Conservation (phyloP, 1,139 yeast genomes). For the Starmera stellimalicola region DNA sequence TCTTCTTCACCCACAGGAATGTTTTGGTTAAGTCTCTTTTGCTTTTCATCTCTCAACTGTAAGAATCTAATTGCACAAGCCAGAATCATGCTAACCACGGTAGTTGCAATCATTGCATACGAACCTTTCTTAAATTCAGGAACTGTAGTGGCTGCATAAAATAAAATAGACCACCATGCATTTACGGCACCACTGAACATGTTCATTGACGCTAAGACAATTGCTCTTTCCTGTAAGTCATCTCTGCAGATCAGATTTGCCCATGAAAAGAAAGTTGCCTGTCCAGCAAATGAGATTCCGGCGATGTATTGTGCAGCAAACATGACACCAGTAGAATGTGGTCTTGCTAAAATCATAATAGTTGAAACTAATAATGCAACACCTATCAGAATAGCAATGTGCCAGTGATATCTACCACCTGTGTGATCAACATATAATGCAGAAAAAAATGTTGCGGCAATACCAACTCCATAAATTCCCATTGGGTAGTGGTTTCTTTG, state of each 20-base stretch:
- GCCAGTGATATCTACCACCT: conserved; percentile 43
- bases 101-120: conserved; percentile 47
- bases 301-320: conserved; percentile 47
- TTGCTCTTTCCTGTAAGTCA: conserved; percentile 48
- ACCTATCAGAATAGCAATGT: conserved; percentile 36
- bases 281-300: conserved; percentile 48
- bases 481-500: conserved; percentile 47
- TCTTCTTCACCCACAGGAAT: background rate
- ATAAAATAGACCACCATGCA: conserved; percentile 54
- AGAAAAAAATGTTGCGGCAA: conserved; percentile 34
- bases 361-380: conserved; percentile 33
- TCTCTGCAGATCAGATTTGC: conserved; percentile 45
- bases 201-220: conserved; percentile 53
- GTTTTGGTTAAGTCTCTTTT: background rate
- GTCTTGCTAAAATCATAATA: conserved; percentile 31
- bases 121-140: conserved; percentile 44
- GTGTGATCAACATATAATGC: conserved; percentile 41
- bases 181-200: conserved; percentile 54
- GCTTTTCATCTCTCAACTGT: conserved; percentile 26
- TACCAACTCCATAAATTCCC: conserved; percentile 48
- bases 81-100: conserved; percentile 26
- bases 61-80: conserved; percentile 26
- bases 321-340: conserved; percentile 28
- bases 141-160: conserved; percentile 40
- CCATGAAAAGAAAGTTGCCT: conserved; percentile 52